These are phyloP conservation scores for Mycena crocata DNA, from an alignment of 768 basidiomycete genomes.

Conservation along the genomic window DNA sequence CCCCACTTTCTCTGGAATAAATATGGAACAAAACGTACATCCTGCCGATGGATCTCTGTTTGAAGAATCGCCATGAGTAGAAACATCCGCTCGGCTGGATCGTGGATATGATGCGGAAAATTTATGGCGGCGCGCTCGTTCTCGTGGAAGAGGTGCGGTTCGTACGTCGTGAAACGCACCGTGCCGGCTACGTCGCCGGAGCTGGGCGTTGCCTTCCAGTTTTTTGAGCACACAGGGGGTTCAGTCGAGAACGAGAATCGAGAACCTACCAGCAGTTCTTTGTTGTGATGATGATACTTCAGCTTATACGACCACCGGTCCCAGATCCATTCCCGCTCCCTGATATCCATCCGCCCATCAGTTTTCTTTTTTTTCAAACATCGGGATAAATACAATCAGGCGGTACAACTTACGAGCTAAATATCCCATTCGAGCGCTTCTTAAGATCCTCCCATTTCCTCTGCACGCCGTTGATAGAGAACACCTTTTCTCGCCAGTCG, in stretches of 20 bases:
- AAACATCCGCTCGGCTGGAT: conserved; percentile 23
- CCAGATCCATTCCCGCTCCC: conserved; percentile 18
- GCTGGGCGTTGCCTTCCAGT: conserved; percentile 1
- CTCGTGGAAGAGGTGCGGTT: not conserved
- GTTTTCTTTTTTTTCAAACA: not conserved
- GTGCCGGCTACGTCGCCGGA: not conserved
- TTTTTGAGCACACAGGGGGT: too few relatives aligned
- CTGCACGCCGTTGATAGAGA: conserved; percentile 17
- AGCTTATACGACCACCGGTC: not conserved
- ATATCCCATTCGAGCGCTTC: not conserved
- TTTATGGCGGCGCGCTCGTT: conserved; percentile 12
- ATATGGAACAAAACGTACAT: conserved; percentile 7
- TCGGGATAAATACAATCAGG: too few relatives aligned
- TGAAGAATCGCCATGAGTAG: conserved; percentile 20
- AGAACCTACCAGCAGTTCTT: conserved; percentile 14
- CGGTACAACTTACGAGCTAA: conserved; percentile 5
- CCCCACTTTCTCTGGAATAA: too few relatives aligned
- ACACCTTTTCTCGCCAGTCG: conserved; percentile 23
- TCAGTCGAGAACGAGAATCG: not conserved
- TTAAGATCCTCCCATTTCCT: not conserved
- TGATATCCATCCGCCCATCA: not conserved
- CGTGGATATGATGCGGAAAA: conserved; percentile 10
- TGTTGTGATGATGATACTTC: not conserved
- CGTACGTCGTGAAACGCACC: conserved; percentile 10
- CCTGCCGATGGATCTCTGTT: conserved; percentile 13